Conservation (phyloP, 2,329 filamentous ascomycete genomes). For the Diaporthe sp. region DNA sequence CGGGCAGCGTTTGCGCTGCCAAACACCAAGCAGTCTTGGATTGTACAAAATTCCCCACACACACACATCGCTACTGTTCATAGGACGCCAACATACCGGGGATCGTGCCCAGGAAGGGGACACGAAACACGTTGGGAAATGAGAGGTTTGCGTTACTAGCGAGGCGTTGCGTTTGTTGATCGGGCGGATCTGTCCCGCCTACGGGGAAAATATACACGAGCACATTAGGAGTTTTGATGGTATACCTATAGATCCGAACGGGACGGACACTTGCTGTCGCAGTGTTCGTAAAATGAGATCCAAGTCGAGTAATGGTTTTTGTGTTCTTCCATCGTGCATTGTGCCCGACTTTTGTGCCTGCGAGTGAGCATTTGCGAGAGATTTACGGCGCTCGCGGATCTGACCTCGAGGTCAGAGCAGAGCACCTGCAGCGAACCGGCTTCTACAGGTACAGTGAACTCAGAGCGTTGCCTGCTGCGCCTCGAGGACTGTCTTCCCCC, state of each 20-base stretch:
- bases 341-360: neutral
- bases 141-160: constrained; percentile 23
- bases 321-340: neutral
- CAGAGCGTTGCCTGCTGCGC: neutral
- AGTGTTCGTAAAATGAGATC: constrained; percentile 1
- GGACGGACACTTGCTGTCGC: constrained; percentile 18
- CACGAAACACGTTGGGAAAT: neutral
- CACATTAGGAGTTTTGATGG: constrained; percentile 16
- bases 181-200: neutral
- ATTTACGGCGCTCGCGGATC: neutral
- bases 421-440: neutral
- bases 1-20: constrained; percentile 11
- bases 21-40: constrained; percentile 1
- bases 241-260: constrained; percentile 15
- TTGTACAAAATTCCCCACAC: neutral
- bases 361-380: neutral
- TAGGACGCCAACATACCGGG: constrained; percentile 7
- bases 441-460: neutral
- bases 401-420: neutral
- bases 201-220: constrained; percentile 14
- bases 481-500: neutral
- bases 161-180: constrained; percentile 30
- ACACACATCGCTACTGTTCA: constrained; percentile 23
- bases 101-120: neutral
- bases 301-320: neutral